A percentile compares a stretch with the other conserved stretches of the same genome.
phyloP scores from a whole-genome alignment of 140 eudicot species.

The Stevia rebaudiana region DNA sequence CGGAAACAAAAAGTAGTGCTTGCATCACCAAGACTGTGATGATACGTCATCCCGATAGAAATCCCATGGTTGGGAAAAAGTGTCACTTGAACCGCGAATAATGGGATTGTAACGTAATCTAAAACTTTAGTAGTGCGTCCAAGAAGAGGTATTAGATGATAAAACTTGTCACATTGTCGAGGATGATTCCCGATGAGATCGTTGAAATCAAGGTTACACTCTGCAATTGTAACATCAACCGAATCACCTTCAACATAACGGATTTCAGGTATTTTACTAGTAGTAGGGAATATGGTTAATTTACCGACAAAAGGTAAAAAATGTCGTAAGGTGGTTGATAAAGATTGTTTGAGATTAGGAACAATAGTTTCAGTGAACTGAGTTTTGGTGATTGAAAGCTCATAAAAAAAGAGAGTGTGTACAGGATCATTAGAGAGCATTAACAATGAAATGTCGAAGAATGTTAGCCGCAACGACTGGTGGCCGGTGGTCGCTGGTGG shows the following conservation, averaged over 20 bases:
- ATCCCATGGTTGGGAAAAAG: background rate
- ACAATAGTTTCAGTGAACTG: background rate
- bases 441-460: too few species aligned
- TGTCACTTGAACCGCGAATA: conserved; percentile 20
- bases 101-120: background rate
- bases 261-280: background rate
- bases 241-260: background rate
- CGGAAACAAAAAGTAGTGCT: background rate
- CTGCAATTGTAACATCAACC: background rate
- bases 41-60: background rate
- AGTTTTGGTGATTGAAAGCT: conserved; percentile 10
- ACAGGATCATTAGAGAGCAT: too few species aligned
- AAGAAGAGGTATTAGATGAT: conserved; percentile 13
- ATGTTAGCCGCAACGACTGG: too few species aligned
- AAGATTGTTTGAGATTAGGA: background rate
- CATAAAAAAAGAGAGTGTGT: background rate
- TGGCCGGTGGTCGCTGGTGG: too few species aligned
- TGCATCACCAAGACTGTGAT: background rate
- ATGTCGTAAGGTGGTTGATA: background rate
- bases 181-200: conserved; percentile 25
- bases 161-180: conserved; percentile 19
- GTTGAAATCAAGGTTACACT: background rate
- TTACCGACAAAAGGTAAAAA: conserved; percentile 2
- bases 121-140: background rate
- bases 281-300: background rate